Evolutionary conservation across 2,329 filamentous ascomycete species (phyloP), one percentile per base, ranked within the genome.

Genomic region (Xylaria sp.): DNA sequence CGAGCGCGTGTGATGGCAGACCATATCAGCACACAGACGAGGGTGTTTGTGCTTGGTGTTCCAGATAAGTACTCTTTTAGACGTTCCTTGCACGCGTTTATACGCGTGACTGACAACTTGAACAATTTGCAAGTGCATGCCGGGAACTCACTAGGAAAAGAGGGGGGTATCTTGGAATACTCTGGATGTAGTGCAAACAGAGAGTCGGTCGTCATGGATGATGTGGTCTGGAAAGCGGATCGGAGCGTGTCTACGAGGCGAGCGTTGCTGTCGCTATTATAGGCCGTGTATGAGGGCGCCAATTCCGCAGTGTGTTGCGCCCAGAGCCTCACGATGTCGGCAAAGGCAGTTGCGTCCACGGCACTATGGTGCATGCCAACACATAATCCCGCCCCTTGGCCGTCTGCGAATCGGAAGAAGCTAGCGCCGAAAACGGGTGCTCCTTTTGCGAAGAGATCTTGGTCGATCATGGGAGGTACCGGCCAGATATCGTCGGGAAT

Each of bases 251-350:
- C 28, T 11, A 6, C 1, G 6, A 55, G 51, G 7, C 38, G 51
- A 23, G 7, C 25, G 28, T 4, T n/a, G 3, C 51, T 45, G 40
- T 45, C 14, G 5, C 45, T 9, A 31, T 31, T 5, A 9, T 23
- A 19, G 25, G 17, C 38, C 5, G 51, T 17, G 25, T 33, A 23
- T 6, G 25, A 15, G 3, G 40, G 40, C 2, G n/a, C n/a, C 11
- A 14, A 23, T 23, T 19, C n/a, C 17, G 51, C 28, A 7, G 28
- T 42, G 19, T 55, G 17, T 21, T 55, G 51, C 15, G 25, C 51
- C 51, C 51, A 55, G n/a, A 45, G 25, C 25, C 38, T 35, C 38
- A 55, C 38, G n/a, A 55, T 45, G 7, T 45, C 51, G 6, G 51
- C 28, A 42, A 45, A 45, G n/a, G 11, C 51, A 19, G 51, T 45